A percentile compares a stretch with the other conserved stretches of the same genome.
Evolutionary conservation across 257 asterid genomes (phyloP).

Genomic region (Scutellaria galericulata): DNA sequence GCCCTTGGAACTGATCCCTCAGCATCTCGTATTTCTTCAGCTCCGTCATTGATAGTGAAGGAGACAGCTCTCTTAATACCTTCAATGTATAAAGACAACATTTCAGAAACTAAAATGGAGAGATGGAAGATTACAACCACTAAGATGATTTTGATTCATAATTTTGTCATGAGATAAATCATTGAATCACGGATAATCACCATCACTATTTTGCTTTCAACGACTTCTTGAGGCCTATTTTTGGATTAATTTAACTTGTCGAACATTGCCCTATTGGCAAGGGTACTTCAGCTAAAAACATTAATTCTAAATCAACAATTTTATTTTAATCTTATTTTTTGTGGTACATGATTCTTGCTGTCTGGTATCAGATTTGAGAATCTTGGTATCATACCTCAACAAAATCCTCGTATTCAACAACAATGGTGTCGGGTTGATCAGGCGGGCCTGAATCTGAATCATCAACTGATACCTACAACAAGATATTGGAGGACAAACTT

Average conservation of each 20-base stretch:
- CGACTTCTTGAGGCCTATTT: too few species aligned
- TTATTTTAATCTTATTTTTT: too few species aligned
- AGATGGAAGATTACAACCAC: background rate
- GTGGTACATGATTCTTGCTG: background rate
- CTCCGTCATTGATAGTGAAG: slow-evolving; percentile 90
- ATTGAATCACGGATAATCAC: too few species aligned
- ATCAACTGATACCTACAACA: slow-evolving; percentile 54
- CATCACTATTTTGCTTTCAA: too few species aligned
- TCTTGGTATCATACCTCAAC: slow-evolving; percentile 56
- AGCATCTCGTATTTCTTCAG: slow-evolving; percentile 78
- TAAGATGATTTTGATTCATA: background rate
- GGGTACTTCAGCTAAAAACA: too few species aligned
- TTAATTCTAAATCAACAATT: too few species aligned
- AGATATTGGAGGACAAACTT: slow-evolving; percentile 16
- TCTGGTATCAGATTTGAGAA: background rate
- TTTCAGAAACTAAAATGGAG: slow-evolving; percentile 18
- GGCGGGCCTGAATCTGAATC: slow-evolving; percentile 52
- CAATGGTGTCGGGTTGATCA: slow-evolving; percentile 54
- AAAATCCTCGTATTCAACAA: slow-evolving; percentile 81
- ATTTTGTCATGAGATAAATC: too few species aligned
- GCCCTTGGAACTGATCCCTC: slow-evolving; percentile 86
- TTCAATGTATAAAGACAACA: slow-evolving; percentile 42
- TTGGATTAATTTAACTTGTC: too few species aligned
- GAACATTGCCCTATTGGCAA: too few species aligned
- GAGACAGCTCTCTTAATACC: slow-evolving; percentile 84